A percentile compares a stretch with the other conserved stretches of the same genome.
Conservation (phyloP, 805 yeast genomes). For the Kregervanrija fluxuum region DNA sequence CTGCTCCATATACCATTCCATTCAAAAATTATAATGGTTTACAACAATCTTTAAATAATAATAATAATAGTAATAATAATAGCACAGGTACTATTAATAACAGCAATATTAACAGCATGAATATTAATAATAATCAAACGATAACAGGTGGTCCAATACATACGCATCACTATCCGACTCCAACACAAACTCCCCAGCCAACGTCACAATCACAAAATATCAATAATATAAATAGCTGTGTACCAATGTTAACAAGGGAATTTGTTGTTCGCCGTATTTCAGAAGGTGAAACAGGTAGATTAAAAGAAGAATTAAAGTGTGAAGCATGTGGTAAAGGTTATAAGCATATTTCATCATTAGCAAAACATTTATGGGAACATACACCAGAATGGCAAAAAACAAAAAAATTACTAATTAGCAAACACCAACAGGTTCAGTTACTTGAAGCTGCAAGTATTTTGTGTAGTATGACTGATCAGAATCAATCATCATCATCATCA, state of each 20-base stretch:
- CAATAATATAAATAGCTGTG: conserved; percentile 6
- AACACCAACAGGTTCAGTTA: conserved; percentile 82
- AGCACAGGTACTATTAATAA: conserved; percentile 2
- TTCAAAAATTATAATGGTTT: conserved; percentile 5
- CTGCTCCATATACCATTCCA: conserved; percentile 34
- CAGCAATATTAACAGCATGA: not conserved
- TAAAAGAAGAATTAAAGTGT: conserved; percentile 78
- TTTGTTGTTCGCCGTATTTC: conserved; percentile 78
- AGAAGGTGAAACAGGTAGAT: conserved; percentile 80
- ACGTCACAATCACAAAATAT: not conserved
- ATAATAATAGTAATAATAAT: too few species aligned
- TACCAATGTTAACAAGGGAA: conserved; percentile 44
- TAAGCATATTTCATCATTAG: conserved; percentile 80
- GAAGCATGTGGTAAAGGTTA: conserved; percentile 91
- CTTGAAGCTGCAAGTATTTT: conserved; percentile 72
- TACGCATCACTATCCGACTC: conserved; percentile 13
- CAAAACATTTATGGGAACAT: conserved; percentile 89
- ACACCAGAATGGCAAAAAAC: conserved; percentile 93
- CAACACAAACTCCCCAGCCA: conserved; percentile 11
- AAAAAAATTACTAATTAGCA: conserved; percentile 69
- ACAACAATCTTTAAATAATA: too few species aligned
- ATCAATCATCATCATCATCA: conserved; percentile 3
- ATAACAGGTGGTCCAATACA: conserved; percentile 21
- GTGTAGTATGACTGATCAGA: conserved; percentile 58
- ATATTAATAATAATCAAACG: conserved; percentile 2